Percentiles rank a stretch among this genome's conserved stretches.
Conservation (phyloP, 2,329 filamentous ascomycete genomes). For the Zymoseptoria brevis region DNA sequence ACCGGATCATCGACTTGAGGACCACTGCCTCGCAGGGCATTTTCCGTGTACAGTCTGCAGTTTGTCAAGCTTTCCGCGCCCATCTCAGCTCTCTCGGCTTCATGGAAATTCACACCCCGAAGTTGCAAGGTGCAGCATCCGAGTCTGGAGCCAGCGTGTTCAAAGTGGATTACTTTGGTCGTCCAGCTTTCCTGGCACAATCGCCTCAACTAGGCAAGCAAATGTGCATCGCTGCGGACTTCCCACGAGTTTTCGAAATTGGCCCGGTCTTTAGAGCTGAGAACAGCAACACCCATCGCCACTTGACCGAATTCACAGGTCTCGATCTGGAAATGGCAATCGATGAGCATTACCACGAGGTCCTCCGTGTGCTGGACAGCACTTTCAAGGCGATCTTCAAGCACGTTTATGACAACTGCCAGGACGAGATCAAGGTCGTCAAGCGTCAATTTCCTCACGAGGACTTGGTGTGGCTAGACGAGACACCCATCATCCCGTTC, state of each 20-base stretch:
- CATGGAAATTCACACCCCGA: constrained; percentile 89
- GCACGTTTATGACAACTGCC: constrained; percentile 60
- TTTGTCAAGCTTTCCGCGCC: constrained; percentile 71
- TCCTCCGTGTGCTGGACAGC: constrained; percentile 67
- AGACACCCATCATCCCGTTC: constrained; percentile 77
- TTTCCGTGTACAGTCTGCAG: constrained; percentile 75
- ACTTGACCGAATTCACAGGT: constrained; percentile 90
- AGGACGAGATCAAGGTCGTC: constrained; percentile 67
- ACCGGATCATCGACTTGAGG: constrained; percentile 75
- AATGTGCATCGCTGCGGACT: constrained; percentile 83
- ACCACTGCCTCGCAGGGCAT: constrained; percentile 82
- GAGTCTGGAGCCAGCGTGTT: constrained; percentile 90
- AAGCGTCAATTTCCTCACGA: constrained; percentile 80
- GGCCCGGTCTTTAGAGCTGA: constrained; percentile 88
- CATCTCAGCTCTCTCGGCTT: constrained; percentile 70
- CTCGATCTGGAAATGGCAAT: constrained; percentile 91
- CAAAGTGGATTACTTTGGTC: constrained; percentile 83
- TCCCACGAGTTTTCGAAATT: constrained; percentile 81
- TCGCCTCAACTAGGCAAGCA: constrained; percentile 90
- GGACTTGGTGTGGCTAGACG: constrained; percentile 76
- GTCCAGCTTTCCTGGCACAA: constrained; percentile 80
- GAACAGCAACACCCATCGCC: constrained; percentile 90
- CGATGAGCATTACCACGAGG: constrained; percentile 81
- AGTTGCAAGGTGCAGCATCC: constrained; percentile 80
- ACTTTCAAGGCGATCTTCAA: constrained; percentile 74